Percentiles rank a stretch among this genome's conserved stretches.
Conservation (phyloP, 805 yeast genomes). For the Yamadazyma philogaea region DNA sequence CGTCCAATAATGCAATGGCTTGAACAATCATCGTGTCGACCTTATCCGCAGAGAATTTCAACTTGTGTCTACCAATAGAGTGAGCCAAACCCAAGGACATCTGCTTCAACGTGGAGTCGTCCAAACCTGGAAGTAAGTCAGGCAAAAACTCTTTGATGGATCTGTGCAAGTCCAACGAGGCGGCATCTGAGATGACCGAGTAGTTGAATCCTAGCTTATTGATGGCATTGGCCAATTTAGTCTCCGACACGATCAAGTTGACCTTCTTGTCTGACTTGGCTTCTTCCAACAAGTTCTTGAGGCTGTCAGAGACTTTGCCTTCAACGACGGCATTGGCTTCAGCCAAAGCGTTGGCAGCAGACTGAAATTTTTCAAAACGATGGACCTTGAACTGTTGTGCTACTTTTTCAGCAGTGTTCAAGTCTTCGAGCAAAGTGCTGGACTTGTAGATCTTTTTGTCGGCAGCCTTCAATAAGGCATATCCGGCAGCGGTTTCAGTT, state of each 20-base stretch:
- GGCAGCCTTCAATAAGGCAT: constrained; percentile 94
- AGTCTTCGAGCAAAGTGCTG: constrained; percentile 65
- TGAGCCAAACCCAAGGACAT: constrained; percentile 99
- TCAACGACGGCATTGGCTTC: constrained; percentile 91
- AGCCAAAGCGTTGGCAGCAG: constrained; percentile 94
- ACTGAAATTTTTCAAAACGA: constrained; percentile 89
- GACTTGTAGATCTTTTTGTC: constrained; percentile 96
- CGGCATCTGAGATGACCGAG: constrained; percentile 90
- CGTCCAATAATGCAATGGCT: constrained; percentile 95
- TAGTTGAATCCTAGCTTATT: constrained; percentile 89
- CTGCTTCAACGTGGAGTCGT: constrained; percentile 77
- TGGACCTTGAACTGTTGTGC: constrained; percentile 88
- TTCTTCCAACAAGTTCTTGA: constrained; percentile 72
- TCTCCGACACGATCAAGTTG: constrained; percentile 86
- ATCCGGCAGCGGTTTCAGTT: constrained; percentile 98
- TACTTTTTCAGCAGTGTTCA: constrained; percentile 80
- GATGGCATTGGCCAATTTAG: constrained; percentile 94
- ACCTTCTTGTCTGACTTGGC: constrained; percentile 79
- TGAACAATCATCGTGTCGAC: constrained; percentile 99
- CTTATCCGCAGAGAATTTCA: constrained; percentile 96
- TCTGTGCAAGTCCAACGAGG: constrained; percentile 90
- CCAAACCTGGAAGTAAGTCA: constrained; percentile 88
- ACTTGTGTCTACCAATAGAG: constrained; percentile 96
- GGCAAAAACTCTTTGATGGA: constrained; percentile 94
- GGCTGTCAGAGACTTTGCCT: constrained; percentile 86